Percentiles rank a stretch among this genome's conserved stretches.
Conservation (phyloP, 139 green algal species). For the Micractinium conductrix region DNA sequence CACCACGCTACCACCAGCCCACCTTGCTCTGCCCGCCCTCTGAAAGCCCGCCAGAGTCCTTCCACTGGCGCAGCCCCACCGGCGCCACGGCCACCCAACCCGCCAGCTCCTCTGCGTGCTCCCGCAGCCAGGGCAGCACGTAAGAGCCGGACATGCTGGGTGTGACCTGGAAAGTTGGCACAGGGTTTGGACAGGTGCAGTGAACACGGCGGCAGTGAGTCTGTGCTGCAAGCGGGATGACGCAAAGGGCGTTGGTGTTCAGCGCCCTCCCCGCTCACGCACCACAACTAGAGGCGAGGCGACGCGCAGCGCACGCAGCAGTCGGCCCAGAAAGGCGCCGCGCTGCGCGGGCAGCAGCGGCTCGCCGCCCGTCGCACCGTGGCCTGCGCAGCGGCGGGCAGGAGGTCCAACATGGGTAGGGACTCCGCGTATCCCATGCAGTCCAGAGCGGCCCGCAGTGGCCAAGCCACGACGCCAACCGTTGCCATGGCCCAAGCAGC, state of each 20-base stretch:
- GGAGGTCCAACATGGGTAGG: neutral
- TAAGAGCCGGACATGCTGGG: constrained; percentile 19
- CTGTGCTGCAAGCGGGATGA: too few species aligned
- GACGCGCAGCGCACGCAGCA: constrained; percentile 1
- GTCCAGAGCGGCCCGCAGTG: too few species aligned
- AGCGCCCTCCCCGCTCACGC: too few species aligned
- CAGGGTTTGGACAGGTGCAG: too few species aligned
- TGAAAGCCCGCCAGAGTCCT: neutral
- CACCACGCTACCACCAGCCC: neutral
- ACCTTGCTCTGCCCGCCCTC: neutral
- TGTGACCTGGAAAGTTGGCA: neutral
- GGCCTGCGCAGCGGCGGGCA: neutral
- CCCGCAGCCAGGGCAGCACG: constrained; percentile 14
- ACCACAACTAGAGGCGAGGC: neutral
- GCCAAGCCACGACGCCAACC: neutral
- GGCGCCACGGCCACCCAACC: constrained; percentile 36
- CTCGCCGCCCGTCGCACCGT: constrained; percentile 21
- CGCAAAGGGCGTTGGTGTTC: too few species aligned
- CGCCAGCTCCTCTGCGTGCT: neutral
- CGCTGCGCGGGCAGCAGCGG: neutral
- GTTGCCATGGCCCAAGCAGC: neutral
- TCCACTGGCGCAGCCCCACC: constrained; percentile 16
- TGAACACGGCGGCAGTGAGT: too few species aligned
- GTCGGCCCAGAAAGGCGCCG: neutral
- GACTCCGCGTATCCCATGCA: too few species aligned